Conservation (phyloP, 768 basidiomycete genomes). For the Suillus hirtellus region DNA sequence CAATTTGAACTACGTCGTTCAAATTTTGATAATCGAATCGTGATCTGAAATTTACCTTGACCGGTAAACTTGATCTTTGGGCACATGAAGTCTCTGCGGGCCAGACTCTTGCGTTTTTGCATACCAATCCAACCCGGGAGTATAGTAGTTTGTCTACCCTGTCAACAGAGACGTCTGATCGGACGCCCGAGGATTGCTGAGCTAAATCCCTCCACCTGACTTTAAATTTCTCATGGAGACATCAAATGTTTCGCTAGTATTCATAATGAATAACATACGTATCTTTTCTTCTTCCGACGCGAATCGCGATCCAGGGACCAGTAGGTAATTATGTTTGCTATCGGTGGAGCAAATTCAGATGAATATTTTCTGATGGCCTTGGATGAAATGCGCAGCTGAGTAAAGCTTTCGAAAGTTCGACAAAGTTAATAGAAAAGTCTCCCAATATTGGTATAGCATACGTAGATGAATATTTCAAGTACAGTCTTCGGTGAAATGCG, state of each 20-base stretch:
- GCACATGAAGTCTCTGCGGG: slow-evolving; percentile 12
- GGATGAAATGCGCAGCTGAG: too few species aligned
- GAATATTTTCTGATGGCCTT: too few species aligned
- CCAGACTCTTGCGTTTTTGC: background rate
- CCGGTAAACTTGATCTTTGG: slow-evolving; percentile 18
- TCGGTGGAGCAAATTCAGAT: too few species aligned
- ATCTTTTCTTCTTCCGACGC: slow-evolving; percentile 21
- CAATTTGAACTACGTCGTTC: slow-evolving; percentile 16
- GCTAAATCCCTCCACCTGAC: slow-evolving; percentile 17
- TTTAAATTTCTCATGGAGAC: slow-evolving; percentile 12
- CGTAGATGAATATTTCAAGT: background rate
- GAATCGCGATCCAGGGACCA: slow-evolving; percentile 22
- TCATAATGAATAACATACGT: slow-evolving; percentile 5
- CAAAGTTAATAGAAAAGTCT: slow-evolving; percentile 8
- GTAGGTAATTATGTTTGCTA: slow-evolving; percentile 14
- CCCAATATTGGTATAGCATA: slow-evolving; percentile 15
- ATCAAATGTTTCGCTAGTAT: background rate
- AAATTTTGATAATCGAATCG: slow-evolving; percentile 13
- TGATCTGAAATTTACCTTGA: slow-evolving; percentile 19
- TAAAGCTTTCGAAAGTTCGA: too few species aligned
- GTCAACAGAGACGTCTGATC: slow-evolving; percentile 12
- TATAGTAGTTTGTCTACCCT: rapidly evolving
- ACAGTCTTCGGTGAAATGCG: background rate
- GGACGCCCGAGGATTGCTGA: background rate
- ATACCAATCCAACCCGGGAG: background rate